A percentile compares a stretch with the other conserved stretches of the same genome.
These are phyloP conservation scores for Arachnopeziza araneosa DNA, from an alignment of 2,329 filamentous ascomycete species.

Conservation along the genomic window DNA sequence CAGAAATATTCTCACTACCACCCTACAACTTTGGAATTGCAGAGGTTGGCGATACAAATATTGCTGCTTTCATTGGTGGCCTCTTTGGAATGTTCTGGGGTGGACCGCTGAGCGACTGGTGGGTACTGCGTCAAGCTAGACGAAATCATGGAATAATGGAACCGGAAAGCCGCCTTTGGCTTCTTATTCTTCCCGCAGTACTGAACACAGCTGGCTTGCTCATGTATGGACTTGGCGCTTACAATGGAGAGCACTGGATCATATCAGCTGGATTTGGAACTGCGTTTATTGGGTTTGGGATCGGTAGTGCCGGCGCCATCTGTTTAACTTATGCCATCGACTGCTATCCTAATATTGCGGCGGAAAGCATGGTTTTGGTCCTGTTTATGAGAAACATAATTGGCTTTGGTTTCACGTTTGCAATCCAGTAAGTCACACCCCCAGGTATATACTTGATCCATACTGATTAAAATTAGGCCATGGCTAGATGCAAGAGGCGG, in stretches of 20 bases:
- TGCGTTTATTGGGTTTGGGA: constrained; percentile 12
- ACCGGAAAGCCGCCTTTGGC: constrained; percentile 11
- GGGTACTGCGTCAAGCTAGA: constrained; percentile 5
- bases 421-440: no score
- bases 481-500: constrained; percentile 11
- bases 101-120: constrained; percentile 10
- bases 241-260: constrained; percentile 8
- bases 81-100: constrained; percentile 14
- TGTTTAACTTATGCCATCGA: constrained; percentile 13
- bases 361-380: constrained; percentile 14
- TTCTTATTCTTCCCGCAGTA: constrained; percentile 7
- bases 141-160: constrained; percentile 12
- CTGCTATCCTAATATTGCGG: constrained; percentile 9
- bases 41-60: constrained; percentile 12
- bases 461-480: background rate
- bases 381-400: constrained; percentile 10
- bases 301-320: constrained; percentile 10
- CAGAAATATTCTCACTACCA: constrained; percentile 8
- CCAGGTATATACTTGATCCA: constrained; percentile 1
- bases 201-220: constrained; percentile 10
- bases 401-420: background rate
- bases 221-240: constrained; percentile 12
- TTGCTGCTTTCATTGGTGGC: constrained; percentile 13
- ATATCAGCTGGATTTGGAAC: constrained; percentile 11
- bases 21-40: constrained; percentile 14